Conservation (phyloP, 306 rosid genomes). For the Medicago truncatula region DNA sequence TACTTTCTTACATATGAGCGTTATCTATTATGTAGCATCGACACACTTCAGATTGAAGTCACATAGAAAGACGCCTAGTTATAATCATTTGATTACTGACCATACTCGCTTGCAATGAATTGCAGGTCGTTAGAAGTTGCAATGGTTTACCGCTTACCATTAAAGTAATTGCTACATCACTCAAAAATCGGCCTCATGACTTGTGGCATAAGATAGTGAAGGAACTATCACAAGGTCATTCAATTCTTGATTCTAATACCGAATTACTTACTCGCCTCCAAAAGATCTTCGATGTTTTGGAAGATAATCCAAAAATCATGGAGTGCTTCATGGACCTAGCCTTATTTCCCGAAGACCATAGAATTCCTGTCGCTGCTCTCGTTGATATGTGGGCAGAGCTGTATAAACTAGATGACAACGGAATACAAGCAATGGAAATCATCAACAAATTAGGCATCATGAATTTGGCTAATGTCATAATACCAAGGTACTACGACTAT, state of each 20-base stretch:
- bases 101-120: conserved; percentile 29
- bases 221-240: conserved; percentile 51
- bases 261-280: conserved; percentile 51
- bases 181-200: conserved; percentile 39
- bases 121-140: conserved; percentile 61
- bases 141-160: conserved; percentile 64
- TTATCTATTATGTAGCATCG: not conserved
- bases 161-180: conserved; percentile 54
- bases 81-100: not conserved
- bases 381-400: conserved; percentile 64
- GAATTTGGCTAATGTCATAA: conserved; percentile 51
- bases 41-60: not conserved
- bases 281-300: conserved; percentile 55
- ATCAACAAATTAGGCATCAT: conserved; percentile 43
- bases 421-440: conserved; percentile 46
- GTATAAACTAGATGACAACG: conserved; percentile 49
- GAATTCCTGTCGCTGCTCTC: conserved; percentile 55
- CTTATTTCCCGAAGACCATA: conserved; percentile 68
- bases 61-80: not conserved
- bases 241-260: conserved; percentile 50
- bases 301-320: conserved; percentile 42
- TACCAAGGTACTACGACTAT: conserved; percentile 55
- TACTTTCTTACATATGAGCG: not conserved
- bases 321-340: conserved; percentile 81
- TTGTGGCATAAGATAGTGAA: conserved; percentile 49